Evolutionary conservation across 2,329 filamentous ascomycete species (phyloP), one percentile per base, ranked within the genome.

Genomic region (Claviceps arundinis): DNA sequence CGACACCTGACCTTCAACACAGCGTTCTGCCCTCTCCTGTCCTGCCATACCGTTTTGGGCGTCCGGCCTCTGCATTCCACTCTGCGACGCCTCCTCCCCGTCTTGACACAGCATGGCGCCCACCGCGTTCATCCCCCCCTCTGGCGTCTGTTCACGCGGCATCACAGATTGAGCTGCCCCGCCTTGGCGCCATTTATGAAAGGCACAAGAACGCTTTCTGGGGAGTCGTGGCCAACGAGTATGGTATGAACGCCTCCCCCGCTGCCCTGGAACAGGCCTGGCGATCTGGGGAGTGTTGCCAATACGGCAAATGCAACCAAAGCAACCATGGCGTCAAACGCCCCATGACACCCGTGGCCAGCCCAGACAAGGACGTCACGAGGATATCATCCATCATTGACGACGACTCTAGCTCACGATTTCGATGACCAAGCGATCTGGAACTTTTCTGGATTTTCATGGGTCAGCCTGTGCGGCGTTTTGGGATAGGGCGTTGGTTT

Each of bases 141-240:
- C 9, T 30, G 1, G 54, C 60, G 30, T 56, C 60, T 14, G 59
- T 65, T 54, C 66, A 66, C 56, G 62, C 61, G 14, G 60, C 67
- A 46, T 63, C 71, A 55, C 71, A 74, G 56, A 74, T 85, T 56
- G 81, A 87, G 64, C 74, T 82, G 60, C 71, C 76, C 30, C 82
- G 84, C 47, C 80, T 91, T 24, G 77, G 81, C 47, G 73, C 77
- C 55, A 78, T 89, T 58, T 90, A 90, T 66, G 77, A 81, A 50
- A 71, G 77, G 7, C 85, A 88, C 67, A 80, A 84, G 44, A 73
- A 76, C 49, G 77, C 78, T 8, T 90, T 91, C 70, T 91, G 87
- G 86, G 73, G 77, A 37, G 74, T 78, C 47, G 77, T 91, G 38
- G 85, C 85, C 34, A 71, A 78, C 26, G 84, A 89, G 60, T 90